Percentiles rank a stretch among this genome's conserved stretches.
Conservation (phyloP, 2,329 filamentous ascomycete genomes). For the Zasmidium cellare region DNA sequence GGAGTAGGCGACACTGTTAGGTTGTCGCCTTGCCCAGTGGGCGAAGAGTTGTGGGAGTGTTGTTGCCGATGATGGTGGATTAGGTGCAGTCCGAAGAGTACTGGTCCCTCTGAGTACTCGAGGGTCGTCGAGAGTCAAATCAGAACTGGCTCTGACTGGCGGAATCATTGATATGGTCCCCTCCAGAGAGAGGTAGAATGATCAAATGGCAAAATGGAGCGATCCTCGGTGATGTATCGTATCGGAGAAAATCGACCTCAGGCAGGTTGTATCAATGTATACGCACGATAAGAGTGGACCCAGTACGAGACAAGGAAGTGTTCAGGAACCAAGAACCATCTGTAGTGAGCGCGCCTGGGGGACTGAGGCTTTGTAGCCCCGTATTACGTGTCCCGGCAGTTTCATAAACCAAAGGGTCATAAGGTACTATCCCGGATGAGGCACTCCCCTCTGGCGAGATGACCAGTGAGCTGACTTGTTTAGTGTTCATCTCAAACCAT, state of each 20-base stretch:
- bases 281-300: no score
- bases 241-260: no score
- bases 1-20: conserved; percentile 20
- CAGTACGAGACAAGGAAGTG: background rate
- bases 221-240: no score
- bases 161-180: background rate
- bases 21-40: conserved; percentile 15
- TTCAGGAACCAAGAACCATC: background rate
- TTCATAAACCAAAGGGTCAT: background rate
- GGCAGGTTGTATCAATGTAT: no score
- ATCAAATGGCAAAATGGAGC: no score
- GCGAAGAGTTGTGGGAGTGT: conserved; percentile 23
- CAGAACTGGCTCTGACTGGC: background rate
- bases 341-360: background rate
- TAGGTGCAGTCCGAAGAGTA: conserved; percentile 18
- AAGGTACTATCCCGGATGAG: background rate
- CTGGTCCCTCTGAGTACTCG: conserved; percentile 17
- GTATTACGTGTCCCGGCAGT: background rate
- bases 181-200: no score
- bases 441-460: background rate
- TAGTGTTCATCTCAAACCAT: background rate
- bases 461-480: background rate
- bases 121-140: conserved; percentile 2
- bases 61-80: conserved; percentile 15
- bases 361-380: background rate